Base-by-base conservation (phyloP, 2,329 filamentous ascomycete species). In the Stachybotrys elegans region DNA sequence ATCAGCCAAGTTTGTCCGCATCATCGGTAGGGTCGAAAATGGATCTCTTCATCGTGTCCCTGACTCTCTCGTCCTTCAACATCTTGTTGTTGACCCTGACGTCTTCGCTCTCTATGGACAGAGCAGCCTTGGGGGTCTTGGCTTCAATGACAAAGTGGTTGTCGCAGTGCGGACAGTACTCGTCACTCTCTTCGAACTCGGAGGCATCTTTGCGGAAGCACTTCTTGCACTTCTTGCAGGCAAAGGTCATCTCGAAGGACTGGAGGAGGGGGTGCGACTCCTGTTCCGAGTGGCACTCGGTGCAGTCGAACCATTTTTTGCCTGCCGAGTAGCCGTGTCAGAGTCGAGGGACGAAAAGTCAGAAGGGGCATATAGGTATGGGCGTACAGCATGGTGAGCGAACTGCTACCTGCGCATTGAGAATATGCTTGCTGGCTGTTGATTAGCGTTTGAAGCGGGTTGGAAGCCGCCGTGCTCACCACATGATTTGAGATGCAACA, bases 171-270 rank as follows among this genome's bases (percentile, higher is more conserved):
- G 93, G 94, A 73, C 93, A 98, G 76, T 95, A 98, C 66, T 98
- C 94, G 71, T 98, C 93, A 63, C 88, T 85, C 56, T 98, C 93
- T 56, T 98, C 93, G 57, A 95, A 96, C 64, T 95, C 88, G 52
- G 81, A 72, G 37, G 86, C 86, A 58, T 98, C 88, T 65, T 97
- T 98, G 55, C 93, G 86, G 75, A 98, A 98, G 68, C 85, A 91
- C 70, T 98, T 98, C 56, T 86, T 91, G 82, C 93, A 98, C 73
- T 98, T 98, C 60, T 98, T 98, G 79, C 93, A 98, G 42, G 88
- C 89, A 60, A 98, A 97, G 29, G 75, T 79, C 89, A 98, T 95
- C 61, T 98, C 93, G 56, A 84, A 76, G 51, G 75, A 76, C 68
- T 95, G 86, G 43, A 79, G 69, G 19, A 98, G 81, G 29, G 78